These are phyloP conservation scores for Fraxinus nigra DNA, from an alignment of 305 asterid species.

Conservation along the genomic window DNA sequence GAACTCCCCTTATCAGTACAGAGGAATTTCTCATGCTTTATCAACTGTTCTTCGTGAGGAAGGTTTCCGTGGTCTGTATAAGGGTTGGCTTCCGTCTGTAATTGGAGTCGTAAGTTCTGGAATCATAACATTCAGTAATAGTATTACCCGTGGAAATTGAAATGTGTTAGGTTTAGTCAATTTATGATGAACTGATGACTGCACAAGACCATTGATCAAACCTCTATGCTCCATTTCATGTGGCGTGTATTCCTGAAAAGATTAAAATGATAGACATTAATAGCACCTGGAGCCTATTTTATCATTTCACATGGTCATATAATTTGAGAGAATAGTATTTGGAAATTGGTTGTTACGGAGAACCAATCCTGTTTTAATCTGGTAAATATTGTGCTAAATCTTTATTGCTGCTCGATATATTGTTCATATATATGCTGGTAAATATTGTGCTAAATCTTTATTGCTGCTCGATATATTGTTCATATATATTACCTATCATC, in stretches of 20 bases:
- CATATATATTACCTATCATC: neutral
- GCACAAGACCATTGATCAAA: constrained; percentile 9
- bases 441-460: neutral
- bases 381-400: neutral
- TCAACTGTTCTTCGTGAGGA: constrained; percentile 93
- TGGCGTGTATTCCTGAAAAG: neutral
- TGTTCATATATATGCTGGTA: neutral
- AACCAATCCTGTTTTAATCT: neutral
- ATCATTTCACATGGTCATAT: neutral
- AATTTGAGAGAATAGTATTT: neutral
- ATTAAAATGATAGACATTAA: neutral
- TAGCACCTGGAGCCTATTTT: neutral
- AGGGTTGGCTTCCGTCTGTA: constrained; percentile 98
- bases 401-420: neutral
- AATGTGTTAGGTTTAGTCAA: neutral
- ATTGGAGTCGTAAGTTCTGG: constrained; percentile 83
- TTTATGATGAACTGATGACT: constrained; percentile 13
- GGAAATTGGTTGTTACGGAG: neutral
- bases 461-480: neutral
- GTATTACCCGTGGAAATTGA: constrained; percentile 9
- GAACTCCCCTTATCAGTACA: constrained; percentile 75
- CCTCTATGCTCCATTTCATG: neutral
- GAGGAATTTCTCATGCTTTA: constrained; percentile 88
- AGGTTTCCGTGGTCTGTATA: constrained; percentile 86
- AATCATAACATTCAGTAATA: constrained; percentile 9